Percentiles rank a stretch among this genome's conserved stretches.
Conservation (phyloP, 2,329 filamentous ascomycete genomes). For the Drechmeria coniospora region DNA sequence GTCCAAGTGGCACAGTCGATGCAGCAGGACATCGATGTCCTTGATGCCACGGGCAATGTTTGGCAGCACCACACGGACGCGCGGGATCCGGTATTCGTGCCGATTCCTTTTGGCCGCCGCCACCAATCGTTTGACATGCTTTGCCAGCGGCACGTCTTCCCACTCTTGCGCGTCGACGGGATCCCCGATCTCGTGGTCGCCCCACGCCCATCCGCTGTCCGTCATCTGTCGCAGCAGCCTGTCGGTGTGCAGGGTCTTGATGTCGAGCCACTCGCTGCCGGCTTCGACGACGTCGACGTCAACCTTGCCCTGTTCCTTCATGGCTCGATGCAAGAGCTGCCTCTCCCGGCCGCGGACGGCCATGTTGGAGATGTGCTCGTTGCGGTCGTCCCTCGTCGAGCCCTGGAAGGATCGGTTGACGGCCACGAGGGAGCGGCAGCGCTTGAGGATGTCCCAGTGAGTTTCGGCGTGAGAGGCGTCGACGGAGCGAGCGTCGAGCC, state of each 20-base stretch:
- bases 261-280: constrained; percentile 19
- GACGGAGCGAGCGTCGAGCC: constrained; percentile 11
- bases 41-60: constrained; percentile 14
- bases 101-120: constrained; percentile 20
- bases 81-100: constrained; percentile 20
- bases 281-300: constrained; percentile 20
- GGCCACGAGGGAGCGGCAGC: constrained; percentile 14
- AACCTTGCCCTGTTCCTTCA: constrained; percentile 18
- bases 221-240: constrained; percentile 23
- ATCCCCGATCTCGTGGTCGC: constrained; percentile 16
- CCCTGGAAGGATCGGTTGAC: constrained; percentile 18
- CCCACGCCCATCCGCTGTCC: constrained; percentile 26
- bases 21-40: constrained; percentile 17
- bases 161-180: constrained; percentile 17
- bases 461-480: constrained; percentile 8
- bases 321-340: constrained; percentile 13
- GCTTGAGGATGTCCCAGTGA: constrained; percentile 19
- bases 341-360: constrained; percentile 11
- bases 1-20: constrained; percentile 15
- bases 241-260: constrained; percentile 15
- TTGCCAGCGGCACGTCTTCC: constrained; percentile 18
- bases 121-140: constrained; percentile 16
- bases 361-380: constrained; percentile 9
- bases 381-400: constrained; percentile 12
- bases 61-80: constrained; percentile 19